phyloP scores from a whole-genome alignment of 768 basidiomycete species.

The Mycena sanguinolenta region DNA sequence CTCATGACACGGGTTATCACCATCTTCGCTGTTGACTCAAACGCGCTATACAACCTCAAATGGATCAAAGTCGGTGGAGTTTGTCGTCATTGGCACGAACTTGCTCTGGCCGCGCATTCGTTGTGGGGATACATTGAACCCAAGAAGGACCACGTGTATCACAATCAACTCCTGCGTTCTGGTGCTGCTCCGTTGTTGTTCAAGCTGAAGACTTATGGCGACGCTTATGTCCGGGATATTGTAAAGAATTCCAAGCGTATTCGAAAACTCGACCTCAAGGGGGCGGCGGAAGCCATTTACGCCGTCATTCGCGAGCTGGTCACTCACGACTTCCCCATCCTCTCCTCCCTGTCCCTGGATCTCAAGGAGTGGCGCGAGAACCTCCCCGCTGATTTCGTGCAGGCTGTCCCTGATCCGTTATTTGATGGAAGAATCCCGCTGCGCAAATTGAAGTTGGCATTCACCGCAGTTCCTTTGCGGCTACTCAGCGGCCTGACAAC shows the following conservation, averaged over 20 bases:
- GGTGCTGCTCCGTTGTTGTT: slow-evolving; percentile 4
- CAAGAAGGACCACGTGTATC: not conserved
- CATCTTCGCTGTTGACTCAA: slow-evolving; percentile 9
- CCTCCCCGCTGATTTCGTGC: not conserved
- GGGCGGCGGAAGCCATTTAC: not conserved
- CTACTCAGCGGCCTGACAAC: not conserved
- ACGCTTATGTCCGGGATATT: not conserved
- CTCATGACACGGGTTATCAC: slow-evolving; percentile 6
- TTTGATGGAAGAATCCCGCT: slow-evolving; percentile 13
- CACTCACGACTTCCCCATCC: slow-evolving; percentile 1
- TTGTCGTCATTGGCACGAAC: slow-evolving; percentile 13
- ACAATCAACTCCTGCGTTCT: slow-evolving; percentile 2
- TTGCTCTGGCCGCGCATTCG: slow-evolving; percentile 5
- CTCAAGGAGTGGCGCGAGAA: not conserved
- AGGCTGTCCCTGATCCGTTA: not conserved
- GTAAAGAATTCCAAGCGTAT: slow-evolving; percentile 7
- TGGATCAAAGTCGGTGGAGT: slow-evolving; percentile 15
- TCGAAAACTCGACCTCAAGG: not conserved
- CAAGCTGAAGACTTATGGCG: not conserved
- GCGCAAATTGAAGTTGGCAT: not conserved
- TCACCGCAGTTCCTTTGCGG: not conserved
- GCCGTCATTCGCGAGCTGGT: not conserved
- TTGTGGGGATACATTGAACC: slow-evolving; percentile 18
- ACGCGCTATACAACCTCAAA: slow-evolving; percentile 2
- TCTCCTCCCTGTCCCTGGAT: slow-evolving; percentile 5